Evolutionary conservation across 2,329 filamentous ascomycete species (phyloP), one percentile per base, ranked within the genome.

Genomic region (Botrytis tulipae): DNA sequence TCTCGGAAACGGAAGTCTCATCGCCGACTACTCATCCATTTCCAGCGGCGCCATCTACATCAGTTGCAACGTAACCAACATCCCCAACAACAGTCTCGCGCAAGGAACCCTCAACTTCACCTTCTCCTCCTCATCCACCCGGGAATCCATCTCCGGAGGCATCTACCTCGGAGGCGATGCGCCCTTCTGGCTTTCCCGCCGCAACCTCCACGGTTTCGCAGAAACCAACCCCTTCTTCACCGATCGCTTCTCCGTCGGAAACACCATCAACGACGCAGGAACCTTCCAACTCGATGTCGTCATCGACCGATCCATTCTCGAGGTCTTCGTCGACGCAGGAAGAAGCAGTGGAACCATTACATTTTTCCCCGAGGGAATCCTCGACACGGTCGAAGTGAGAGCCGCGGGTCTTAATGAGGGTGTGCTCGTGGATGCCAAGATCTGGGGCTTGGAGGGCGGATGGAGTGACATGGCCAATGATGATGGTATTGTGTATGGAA

Each of bases 311-410:
- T 85, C 83, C 20, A 85, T 90, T 40, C 80, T 88, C 12, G 88
- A 90, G 78, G 80, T 89, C 4, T 89, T 88, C 76, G 73, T 89
- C 42, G 85, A 88, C 73, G 84, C 84, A 1, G 87, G 87, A 0
- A 81, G 85, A 71, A 83, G 85, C 68, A 83, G 82, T 46, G 87
- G 81, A 0, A 89, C 87, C 3, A 82, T 84, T 63, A 82, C 84
- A 0, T 88, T 88, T 77, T 89, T 85, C 78, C 84, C 88, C 0
- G 81, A 82, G 3, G 79, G 83, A 4, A 75, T 74, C 18, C 73
- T 83, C 20, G 79, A 82, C 74, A 79, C 76, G 25, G 61, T 81
- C 62, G 72, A 77, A 46, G 68, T 79, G 12, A 75, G 78, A 32
- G 77, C 78, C 0, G 74, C 67, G 0, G 80, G 76, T 0, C 67